Base-by-base conservation (phyloP, 2,329 filamentous ascomycete genomes). In the Microthyrium microscopicum region DNA sequence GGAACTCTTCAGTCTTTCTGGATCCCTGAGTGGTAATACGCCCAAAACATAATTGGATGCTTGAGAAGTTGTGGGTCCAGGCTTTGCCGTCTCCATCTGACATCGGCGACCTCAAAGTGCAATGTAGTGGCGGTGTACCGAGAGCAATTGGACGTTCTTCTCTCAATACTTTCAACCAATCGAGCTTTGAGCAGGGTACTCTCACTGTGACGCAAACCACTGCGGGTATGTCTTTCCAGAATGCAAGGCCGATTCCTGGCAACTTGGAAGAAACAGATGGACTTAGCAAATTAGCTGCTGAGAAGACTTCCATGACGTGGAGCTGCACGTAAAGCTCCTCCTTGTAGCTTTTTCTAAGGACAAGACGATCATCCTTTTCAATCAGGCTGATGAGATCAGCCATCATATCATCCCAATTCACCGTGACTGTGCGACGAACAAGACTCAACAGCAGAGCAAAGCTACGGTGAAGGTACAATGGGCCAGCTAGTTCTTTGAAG, bases 31-130 rank as follows among this genome's bases (percentile, higher is more conserved):
- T 45, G n/a, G 20, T 31, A 7, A 44, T 5, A 20, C 38, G 19
- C 21, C 47, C 47, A 36, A 47, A 47, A 26, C 33, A 31, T 6
- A 48, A 22, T 21, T 50, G 46, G 8, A 50, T 25, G 28, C 27
- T 38, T n/a, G 40, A 18, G 28, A 47, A 49, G 20, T 36, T 30
- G 26, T 43, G 45, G 17, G 42, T 38, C 42, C 39, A 41, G 25
- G 15, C 16, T 2, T 19, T 25, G 18, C 21, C 15, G n/a, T n/a
- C n/a, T n/a, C n/a, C n/a, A n/a, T n/a, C n/a, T n/a, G n/a, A n/a
- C n/a, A n/a, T n/a, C 12, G 29, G 15, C 5, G 37, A 43, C 24
- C 40, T 25, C 15, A 48, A 18, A 20, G 35, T 28, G 32, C 38
- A 35, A 13, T 42, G 37, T 18, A 42, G 15, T 13, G 18, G 17